Conservation (phyloP, 73 alveolate genomes). For the Uronychia setigera region DNA sequence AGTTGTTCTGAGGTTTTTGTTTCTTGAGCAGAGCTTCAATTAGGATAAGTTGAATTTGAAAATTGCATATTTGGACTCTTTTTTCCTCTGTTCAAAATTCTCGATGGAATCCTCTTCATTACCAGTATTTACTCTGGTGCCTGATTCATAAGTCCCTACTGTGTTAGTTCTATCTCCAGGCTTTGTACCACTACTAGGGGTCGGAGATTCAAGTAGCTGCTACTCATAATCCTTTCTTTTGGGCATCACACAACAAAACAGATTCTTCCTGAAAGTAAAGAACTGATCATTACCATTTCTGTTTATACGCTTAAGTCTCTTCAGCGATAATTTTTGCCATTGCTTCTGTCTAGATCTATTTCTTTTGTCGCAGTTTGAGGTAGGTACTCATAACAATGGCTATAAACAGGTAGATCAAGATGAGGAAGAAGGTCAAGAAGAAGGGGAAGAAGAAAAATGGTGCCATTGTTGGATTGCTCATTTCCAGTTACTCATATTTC, state of each 20-base stretch:
- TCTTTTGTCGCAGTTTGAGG: not conserved
- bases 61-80: not conserved
- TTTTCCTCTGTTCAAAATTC: not conserved
- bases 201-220: too few relatives aligned
- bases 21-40: not conserved
- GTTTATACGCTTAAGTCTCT: not conserved
- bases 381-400: not conserved
- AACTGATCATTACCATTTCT: not conserved
- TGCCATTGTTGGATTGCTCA: constrained; percentile 21
- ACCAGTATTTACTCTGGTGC: not conserved
- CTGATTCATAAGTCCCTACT: not conserved
- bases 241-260: not conserved
- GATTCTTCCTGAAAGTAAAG: not conserved
- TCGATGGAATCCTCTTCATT: not conserved
- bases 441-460: constrained; percentile 38
- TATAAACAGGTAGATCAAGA: constrained; percentile 11
- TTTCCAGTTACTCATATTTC: not conserved
- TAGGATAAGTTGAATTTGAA: not conserved
- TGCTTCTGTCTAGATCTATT: not conserved
- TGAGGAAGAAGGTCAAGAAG: constrained; percentile 14
- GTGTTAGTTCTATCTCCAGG: not conserved
- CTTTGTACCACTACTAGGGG: not conserved
- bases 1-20: not conserved
- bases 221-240: too few relatives aligned
- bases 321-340: not conserved